A percentile compares a stretch with the other conserved stretches of the same genome.
Conservation (phyloP, 164 flowering plant genomes). For the Piper betle region DNA sequence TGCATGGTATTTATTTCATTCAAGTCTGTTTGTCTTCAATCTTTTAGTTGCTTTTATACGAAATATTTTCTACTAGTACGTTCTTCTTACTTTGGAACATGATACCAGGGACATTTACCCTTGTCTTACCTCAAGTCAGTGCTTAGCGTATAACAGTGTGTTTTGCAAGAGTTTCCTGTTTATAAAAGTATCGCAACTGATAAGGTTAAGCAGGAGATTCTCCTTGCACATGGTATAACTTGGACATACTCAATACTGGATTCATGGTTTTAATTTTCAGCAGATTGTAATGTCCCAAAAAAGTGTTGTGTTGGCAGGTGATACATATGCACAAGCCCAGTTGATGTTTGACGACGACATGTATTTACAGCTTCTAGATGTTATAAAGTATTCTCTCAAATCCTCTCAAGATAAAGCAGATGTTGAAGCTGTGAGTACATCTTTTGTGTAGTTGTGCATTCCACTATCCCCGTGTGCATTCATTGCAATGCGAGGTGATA, state of each 20-base stretch:
- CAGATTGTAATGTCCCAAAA: background rate
- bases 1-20: background rate
- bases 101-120: constrained; percentile 78
- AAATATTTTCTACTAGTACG: background rate
- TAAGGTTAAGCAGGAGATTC: constrained; percentile 88
- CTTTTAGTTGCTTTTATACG: background rate
- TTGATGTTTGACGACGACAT: constrained; percentile 60
- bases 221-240: constrained; percentile 74
- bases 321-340: constrained; percentile 70
- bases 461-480: too few relatives aligned
- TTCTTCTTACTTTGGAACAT: background rate
- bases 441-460: background rate
- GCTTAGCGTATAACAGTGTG: constrained; percentile 64
- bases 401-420: constrained; percentile 37
- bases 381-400: constrained; percentile 38
- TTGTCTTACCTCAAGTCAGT: constrained; percentile 62
- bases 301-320: constrained; percentile 42
- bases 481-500: too few relatives aligned
- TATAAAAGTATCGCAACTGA: constrained; percentile 27
- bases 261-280: background rate
- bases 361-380: constrained; percentile 54
- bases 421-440: constrained; percentile 56
- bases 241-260: background rate
- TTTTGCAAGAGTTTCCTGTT: constrained; percentile 43
- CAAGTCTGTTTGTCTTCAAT: background rate